phyloP scores from a whole-genome alignment of 2,329 filamentous ascomycete species.

The Colletotrichum ledebouriae region DNA sequence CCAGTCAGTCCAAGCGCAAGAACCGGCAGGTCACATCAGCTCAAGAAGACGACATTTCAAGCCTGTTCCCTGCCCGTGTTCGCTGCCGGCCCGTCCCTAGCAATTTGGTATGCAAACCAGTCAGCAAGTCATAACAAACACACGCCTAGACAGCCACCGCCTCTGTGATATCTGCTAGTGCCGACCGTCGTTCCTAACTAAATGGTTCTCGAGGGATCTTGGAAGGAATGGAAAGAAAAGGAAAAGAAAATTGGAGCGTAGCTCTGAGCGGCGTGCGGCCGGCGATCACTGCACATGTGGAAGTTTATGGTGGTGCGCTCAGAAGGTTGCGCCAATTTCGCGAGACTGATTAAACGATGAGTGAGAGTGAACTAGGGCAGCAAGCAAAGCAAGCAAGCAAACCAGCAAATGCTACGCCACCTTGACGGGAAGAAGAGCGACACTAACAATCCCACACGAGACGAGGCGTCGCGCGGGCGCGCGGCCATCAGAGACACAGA shows the following conservation, averaged over 20 bases:
- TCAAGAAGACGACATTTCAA: conserved; percentile 9
- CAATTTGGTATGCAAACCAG: conserved; percentile 27
- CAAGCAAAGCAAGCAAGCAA: background rate
- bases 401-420: conserved; percentile 5
- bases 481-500: no score
- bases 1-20: conserved; percentile 16
- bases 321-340: conserved; percentile 32
- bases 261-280: conserved; percentile 13
- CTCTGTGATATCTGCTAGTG: conserved; percentile 4
- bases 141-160: conserved; percentile 1
- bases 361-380: conserved; percentile 2
- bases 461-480: conserved; percentile 3
- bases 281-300: conserved; percentile 25
- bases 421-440: conserved; percentile 17
- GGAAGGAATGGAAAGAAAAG: background rate
- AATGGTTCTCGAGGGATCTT: background rate
- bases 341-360: conserved; percentile 23
- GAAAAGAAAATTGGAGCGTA: conserved; percentile 18
- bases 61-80: conserved; percentile 40
- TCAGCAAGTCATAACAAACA: conserved; percentile 1
- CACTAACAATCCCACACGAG: background rate
- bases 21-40: conserved; percentile 16
- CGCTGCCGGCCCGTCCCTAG: conserved; percentile 43
- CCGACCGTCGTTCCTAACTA: conserved; percentile 6
- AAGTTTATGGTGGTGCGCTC: background rate